These are phyloP conservation scores for Phytopythium cucurbitacearum DNA, from an alignment of 352 stramenopile genomes.

Conservation along the genomic window DNA sequence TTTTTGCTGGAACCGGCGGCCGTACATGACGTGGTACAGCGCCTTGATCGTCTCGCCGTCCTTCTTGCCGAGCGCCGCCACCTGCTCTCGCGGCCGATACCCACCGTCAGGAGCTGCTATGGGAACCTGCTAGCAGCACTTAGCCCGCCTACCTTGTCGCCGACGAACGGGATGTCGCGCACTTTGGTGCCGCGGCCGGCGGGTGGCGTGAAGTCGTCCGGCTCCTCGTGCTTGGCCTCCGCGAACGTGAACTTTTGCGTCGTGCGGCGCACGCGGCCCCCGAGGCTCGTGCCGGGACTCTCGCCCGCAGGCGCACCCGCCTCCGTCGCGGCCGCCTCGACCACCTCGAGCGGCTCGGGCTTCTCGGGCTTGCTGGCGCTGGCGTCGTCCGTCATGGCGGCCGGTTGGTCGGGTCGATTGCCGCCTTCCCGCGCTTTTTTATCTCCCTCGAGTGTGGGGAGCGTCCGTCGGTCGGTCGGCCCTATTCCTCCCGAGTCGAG, in stretches of 20 bases:
- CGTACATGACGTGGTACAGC: constrained; percentile 81
- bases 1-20: constrained; percentile 71
- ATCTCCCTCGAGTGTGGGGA: background rate
- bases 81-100: constrained; percentile 15
- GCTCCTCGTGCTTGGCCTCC: constrained; percentile 39
- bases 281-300: constrained; percentile 21
- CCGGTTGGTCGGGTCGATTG: background rate
- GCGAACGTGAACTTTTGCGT: constrained; percentile 68
- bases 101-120: background rate
- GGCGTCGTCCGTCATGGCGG: constrained; percentile 11
- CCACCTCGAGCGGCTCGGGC: background rate
- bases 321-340: constrained; percentile 2
- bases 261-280: constrained; percentile 50
- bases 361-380: constrained; percentile 2
- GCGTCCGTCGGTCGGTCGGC: too few relatives aligned
- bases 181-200: constrained; percentile 49
- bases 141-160: constrained; percentile 31
- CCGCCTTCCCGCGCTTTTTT: constrained; percentile 18
- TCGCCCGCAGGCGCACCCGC: constrained; percentile 4
- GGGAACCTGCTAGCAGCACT: background rate
- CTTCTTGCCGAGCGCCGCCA: constrained; percentile 68
- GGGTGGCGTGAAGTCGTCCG: constrained; percentile 61
- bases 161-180: constrained; percentile 54
- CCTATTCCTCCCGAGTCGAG: background rate
- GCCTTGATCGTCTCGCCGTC: constrained; percentile 66